phyloP scores from a whole-genome alignment of 2,329 filamentous ascomycete species.

The Neonectria sp. region DNA sequence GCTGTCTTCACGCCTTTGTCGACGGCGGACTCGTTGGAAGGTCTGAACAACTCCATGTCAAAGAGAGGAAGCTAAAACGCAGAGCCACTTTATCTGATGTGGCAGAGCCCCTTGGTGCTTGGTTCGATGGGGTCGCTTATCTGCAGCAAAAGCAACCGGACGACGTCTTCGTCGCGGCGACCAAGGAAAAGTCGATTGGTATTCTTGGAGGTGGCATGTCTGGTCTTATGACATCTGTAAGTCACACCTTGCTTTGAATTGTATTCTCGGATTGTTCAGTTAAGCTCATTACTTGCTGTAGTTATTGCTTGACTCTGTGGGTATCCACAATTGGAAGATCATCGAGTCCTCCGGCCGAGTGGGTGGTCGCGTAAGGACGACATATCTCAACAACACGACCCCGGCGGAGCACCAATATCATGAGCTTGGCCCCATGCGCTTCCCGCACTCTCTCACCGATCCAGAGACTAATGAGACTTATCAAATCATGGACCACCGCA shows the following conservation, averaged over 20 bases:
- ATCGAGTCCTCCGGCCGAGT: slow-evolving; percentile 58
- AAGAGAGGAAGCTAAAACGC: slow-evolving; percentile 43
- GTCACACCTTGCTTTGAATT: neutral
- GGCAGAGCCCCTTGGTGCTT: slow-evolving; percentile 52
- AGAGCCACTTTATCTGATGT: slow-evolving; percentile 79
- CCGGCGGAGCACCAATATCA: slow-evolving; percentile 65
- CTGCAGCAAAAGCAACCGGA: slow-evolving; percentile 43
- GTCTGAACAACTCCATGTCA: slow-evolving; percentile 54
- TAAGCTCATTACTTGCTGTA: neutral
- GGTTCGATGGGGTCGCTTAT: slow-evolving; percentile 47
- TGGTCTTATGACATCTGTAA: slow-evolving; percentile 42
- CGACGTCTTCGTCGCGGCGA: slow-evolving; percentile 37
- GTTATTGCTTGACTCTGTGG: slow-evolving; percentile 58
- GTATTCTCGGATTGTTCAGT: neutral
- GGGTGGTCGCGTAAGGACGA: slow-evolving; percentile 60
- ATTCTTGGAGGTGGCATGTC: slow-evolving; percentile 59
- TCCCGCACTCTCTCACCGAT: slow-evolving; percentile 68
- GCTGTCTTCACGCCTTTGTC: slow-evolving; percentile 59
- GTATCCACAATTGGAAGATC: slow-evolving; percentile 61
- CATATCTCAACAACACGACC: slow-evolving; percentile 57
- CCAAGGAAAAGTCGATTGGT: slow-evolving; percentile 45
- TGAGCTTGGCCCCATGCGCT: slow-evolving; percentile 77
- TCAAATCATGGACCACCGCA: slow-evolving; percentile 74
- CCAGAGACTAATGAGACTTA: slow-evolving; percentile 66
- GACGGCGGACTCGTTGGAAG: slow-evolving; percentile 54